Evolutionary conservation across 805 yeast species (phyloP).

Genomic region (Yarrowia osloensis): DNA sequence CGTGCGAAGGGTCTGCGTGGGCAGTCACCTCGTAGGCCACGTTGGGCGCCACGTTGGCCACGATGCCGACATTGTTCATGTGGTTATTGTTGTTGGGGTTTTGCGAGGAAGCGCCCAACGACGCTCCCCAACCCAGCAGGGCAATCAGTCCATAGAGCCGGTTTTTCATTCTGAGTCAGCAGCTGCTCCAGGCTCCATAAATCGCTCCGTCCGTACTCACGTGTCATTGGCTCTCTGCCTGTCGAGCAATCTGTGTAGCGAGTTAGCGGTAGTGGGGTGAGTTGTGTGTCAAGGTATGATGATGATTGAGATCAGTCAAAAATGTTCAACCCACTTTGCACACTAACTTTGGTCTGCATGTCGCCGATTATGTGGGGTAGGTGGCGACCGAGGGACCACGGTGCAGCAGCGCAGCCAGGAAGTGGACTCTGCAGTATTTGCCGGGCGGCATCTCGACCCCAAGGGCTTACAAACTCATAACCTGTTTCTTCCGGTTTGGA

Average conservation of each 20-base stretch:
- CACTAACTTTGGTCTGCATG: neutral
- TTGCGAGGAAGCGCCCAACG: neutral
- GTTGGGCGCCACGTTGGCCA: conserved; percentile 1
- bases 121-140: conserved; percentile 1
- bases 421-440: no score
- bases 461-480: no score
- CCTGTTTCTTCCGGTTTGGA: no score
- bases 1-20: neutral
- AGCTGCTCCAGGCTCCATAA: no score
- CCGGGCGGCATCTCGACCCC: no score
- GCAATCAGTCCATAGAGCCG: conserved; percentile 11
- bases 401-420: no score
- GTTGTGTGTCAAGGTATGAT: neutral
- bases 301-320: neutral
- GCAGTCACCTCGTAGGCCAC: conserved; percentile 9
- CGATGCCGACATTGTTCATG: neutral
- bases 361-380: neutral
- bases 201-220: neutral
- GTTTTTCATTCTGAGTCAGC: conserved; percentile 23
- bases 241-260: neutral
- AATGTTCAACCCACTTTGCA: neutral
- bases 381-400: neutral
- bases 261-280: neutral
- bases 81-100: neutral
- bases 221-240: neutral